phyloP scores from a whole-genome alignment of 1,284 basidiomycete genomes.

The Phlebopus sp. region DNA sequence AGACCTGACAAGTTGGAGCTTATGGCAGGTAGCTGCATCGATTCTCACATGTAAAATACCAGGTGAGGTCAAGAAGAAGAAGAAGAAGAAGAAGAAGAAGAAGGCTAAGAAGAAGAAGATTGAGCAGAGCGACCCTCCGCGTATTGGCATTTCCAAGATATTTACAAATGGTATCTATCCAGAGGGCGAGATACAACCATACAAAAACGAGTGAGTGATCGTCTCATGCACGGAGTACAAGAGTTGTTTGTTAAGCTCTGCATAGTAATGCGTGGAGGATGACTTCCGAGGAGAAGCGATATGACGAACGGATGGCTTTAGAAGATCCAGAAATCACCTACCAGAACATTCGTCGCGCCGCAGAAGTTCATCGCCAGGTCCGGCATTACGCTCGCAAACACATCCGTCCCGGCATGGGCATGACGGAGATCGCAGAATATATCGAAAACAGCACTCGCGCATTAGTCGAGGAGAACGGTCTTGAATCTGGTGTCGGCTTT shows the following conservation, averaged over 20 bases:
- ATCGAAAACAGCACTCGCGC: constrained; percentile 92
- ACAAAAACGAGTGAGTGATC: constrained; percentile 78
- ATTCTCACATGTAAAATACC: constrained; percentile 1
- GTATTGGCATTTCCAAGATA: constrained; percentile 85
- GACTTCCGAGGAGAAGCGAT: constrained; percentile 88
- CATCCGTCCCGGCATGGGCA: constrained; percentile 92
- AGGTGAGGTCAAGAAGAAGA: constrained; percentile 65
- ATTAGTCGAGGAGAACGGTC: constrained; percentile 87
- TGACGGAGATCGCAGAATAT: constrained; percentile 92
- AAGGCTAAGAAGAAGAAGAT: constrained; percentile 83
- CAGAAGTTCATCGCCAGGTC: constrained; percentile 96
- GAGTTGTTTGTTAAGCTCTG: constrained; percentile 5
- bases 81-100: constrained; percentile 93
- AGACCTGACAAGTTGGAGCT: no score
- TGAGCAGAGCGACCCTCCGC: constrained; percentile 91
- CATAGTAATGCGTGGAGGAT: constrained; percentile 80
- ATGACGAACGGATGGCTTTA: constrained; percentile 74
- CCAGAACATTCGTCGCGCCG: constrained; percentile 85
- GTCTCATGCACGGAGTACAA: background rate
- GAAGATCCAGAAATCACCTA: constrained; percentile 85
- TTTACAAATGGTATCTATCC: constrained; percentile 88
- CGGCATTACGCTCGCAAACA: constrained; percentile 77
- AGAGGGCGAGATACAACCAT: constrained; percentile 89
- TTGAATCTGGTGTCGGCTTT: constrained; percentile 88
- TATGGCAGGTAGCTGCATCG: background rate